Evolutionary conservation across 108 stramenopile genomes (phyloP).

Genomic region (Pseudonitzschia delicatissima): DNA sequence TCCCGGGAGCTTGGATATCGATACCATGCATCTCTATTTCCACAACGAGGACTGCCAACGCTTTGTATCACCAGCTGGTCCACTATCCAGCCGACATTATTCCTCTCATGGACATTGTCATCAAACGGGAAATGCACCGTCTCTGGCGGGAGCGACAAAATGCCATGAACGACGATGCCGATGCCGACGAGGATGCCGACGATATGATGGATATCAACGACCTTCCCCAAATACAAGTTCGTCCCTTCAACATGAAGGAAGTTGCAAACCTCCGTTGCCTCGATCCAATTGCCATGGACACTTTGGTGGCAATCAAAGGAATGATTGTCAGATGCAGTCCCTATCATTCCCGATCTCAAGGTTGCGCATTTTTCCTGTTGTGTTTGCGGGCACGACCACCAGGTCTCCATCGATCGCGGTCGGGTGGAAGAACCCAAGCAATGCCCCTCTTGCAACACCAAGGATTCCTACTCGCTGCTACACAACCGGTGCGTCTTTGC

Average conservation of each 20-base stretch:
- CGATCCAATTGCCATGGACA: conserved; percentile 93
- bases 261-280: conserved; percentile 88
- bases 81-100: conserved; percentile 95
- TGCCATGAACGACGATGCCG: background rate
- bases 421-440: conserved; percentile 90
- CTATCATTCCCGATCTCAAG: conserved; percentile 97
- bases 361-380: conserved; percentile 92
- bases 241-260: conserved; percentile 84
- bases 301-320: conserved; percentile 87
- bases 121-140: conserved; percentile 61
- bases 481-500: conserved; percentile 96
- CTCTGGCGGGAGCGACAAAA: conserved; percentile 12
- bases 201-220: conserved; percentile 33
- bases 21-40: conserved; percentile 89
- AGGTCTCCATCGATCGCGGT: conserved; percentile 92
- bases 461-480: conserved; percentile 68
- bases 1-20: conserved; percentile 79
- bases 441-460: conserved; percentile 63
- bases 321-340: conserved; percentile 95
- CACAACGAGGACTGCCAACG: conserved; percentile 76
- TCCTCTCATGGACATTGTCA: conserved; percentile 91
- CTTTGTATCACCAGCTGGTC: conserved; percentile 92
- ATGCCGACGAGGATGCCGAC: background rate
- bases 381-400: conserved; percentile 76
- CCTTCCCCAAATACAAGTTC: conserved; percentile 84